phyloP scores from a whole-genome alignment of 768 basidiomycete species.

The Lyophyllum semitale region DNA sequence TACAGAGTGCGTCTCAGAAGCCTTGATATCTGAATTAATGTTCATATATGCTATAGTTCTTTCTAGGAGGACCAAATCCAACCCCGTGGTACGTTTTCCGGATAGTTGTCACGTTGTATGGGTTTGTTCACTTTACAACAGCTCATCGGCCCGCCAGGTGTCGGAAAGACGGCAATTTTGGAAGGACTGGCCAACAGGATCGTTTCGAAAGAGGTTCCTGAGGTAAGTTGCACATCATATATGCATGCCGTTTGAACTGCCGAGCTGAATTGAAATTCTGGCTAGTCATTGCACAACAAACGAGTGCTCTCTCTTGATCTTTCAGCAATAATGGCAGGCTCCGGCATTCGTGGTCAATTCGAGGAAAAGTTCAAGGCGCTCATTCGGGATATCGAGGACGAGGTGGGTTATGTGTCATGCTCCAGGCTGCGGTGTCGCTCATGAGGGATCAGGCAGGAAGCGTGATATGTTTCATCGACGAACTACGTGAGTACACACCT shows the following conservation, averaged over 20 bases:
- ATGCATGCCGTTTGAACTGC: background rate
- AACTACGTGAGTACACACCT: conserved; percentile 69
- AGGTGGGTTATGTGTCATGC: conserved; percentile 42
- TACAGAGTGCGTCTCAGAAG: conserved; percentile 68
- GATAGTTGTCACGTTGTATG: background rate
- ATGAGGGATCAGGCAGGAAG: conserved; percentile 52
- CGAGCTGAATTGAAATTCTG: background rate
- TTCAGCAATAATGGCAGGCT: conserved; percentile 82
- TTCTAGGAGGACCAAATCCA: conserved; percentile 87
- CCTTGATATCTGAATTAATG: background rate
- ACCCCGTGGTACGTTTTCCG: conserved; percentile 69
- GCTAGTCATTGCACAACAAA: conserved; percentile 81
- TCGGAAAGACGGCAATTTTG: conserved; percentile 91
- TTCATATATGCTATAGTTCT: conserved; percentile 50
- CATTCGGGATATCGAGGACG: conserved; percentile 87
- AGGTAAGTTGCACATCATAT: conserved; percentile 53
- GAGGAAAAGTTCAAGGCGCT: conserved; percentile 93
- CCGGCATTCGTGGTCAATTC: conserved; percentile 89
- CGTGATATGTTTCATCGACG: conserved; percentile 92
- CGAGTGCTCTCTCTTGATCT: conserved; percentile 88
- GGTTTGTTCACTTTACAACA: conserved; percentile 22
- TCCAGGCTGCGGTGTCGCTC: conserved; percentile 4
- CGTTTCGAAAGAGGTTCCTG: conserved; percentile 87
- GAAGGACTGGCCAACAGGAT: conserved; percentile 90
- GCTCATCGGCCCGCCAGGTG: conserved; percentile 86